These are phyloP conservation scores for Acephala macrosclerotiorum DNA, from an alignment of 2,329 filamentous ascomycete species.

Conservation along the genomic window DNA sequence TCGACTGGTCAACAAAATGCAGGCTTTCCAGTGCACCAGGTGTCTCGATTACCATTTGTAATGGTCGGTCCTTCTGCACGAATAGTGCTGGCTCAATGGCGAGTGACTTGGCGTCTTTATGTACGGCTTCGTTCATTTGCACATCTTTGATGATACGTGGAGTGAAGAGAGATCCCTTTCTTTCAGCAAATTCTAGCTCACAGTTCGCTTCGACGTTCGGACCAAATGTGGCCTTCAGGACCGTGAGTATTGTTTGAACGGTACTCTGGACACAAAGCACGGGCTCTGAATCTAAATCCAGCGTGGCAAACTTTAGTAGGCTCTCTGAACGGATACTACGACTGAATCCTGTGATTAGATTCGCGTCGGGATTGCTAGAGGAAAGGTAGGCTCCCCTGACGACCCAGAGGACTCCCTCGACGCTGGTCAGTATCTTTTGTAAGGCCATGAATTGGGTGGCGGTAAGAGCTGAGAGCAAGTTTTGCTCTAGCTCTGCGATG, in stretches of 20 bases:
- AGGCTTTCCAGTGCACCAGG: slow-evolving; percentile 40
- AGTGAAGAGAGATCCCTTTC: slow-evolving; percentile 40
- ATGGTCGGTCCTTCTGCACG: slow-evolving; percentile 27
- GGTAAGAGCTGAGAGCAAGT: slow-evolving; percentile 50
- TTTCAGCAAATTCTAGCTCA: slow-evolving; percentile 38
- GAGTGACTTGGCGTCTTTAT: slow-evolving; percentile 33
- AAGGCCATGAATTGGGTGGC: slow-evolving; percentile 51
- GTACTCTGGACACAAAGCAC: slow-evolving; percentile 45
- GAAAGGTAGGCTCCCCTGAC: slow-evolving; percentile 52
- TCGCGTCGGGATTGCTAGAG: slow-evolving; percentile 37
- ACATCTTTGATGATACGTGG: slow-evolving; percentile 38
- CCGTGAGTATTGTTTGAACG: slow-evolving; percentile 26
- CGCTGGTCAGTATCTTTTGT: slow-evolving; percentile 47
- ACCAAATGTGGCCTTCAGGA: slow-evolving; percentile 33
- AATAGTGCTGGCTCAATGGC: slow-evolving; percentile 32
- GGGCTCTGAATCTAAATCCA: slow-evolving; percentile 35
- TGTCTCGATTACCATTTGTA: slow-evolving; percentile 36
- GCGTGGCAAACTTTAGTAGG: slow-evolving; percentile 39
- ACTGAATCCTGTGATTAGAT: slow-evolving; percentile 42
- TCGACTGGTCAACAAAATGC: slow-evolving; percentile 36
- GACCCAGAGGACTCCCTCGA: slow-evolving; percentile 57
- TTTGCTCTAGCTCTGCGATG: slow-evolving; percentile 52
- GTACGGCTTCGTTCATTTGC: slow-evolving; percentile 40
- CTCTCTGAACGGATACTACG: slow-evolving; percentile 40
- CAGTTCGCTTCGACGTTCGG: slow-evolving; percentile 25